Conservation (phyloP, 176 grass and related monocot species). For the Bolboschoenus planiculmis region DNA sequence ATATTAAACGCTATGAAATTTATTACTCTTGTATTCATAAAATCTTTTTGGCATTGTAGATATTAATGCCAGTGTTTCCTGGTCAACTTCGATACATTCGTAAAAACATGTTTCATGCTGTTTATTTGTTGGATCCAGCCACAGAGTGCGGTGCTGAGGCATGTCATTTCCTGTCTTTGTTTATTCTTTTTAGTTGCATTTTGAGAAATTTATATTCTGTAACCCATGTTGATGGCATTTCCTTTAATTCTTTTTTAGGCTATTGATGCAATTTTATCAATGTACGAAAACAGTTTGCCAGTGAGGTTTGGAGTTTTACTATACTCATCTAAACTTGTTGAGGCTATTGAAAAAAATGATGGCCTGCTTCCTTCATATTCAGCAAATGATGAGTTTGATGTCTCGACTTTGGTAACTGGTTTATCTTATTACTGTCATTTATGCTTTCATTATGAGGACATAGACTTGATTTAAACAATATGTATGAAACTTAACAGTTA, state of each 20-base stretch:
- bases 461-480: conserved; percentile 11
- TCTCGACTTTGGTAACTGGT: conserved; percentile 73
- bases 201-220: conserved; percentile 20
- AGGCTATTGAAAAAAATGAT: conserved; percentile 58
- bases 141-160: conserved; percentile 68
- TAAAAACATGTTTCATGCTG: conserved; percentile 92
- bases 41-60: conserved; percentile 41
- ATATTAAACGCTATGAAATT: conserved; percentile 13
- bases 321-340: conserved; percentile 73
- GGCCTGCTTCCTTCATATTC: conserved; percentile 25
- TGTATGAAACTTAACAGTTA: background rate
- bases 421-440: conserved; percentile 21
- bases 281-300: conserved; percentile 80
- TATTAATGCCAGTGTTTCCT: conserved; percentile 97
- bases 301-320: conserved; percentile 86
- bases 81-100: conserved; percentile 93
- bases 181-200: conserved; percentile 6
- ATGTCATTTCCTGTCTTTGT: conserved; percentile 30
- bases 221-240: conserved; percentile 31
- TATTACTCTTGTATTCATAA: background rate
- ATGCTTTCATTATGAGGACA: conserved; percentile 28
- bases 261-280: conserved; percentile 71
- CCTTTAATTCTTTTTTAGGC: conserved; percentile 49
- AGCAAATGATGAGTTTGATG: conserved; percentile 43
- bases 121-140: conserved; percentile 94